Evolutionary conservation across 2,329 filamentous ascomycete species (phyloP), one percentile per base, ranked within the genome.

Genomic region (Aspergillus latus): DNA sequence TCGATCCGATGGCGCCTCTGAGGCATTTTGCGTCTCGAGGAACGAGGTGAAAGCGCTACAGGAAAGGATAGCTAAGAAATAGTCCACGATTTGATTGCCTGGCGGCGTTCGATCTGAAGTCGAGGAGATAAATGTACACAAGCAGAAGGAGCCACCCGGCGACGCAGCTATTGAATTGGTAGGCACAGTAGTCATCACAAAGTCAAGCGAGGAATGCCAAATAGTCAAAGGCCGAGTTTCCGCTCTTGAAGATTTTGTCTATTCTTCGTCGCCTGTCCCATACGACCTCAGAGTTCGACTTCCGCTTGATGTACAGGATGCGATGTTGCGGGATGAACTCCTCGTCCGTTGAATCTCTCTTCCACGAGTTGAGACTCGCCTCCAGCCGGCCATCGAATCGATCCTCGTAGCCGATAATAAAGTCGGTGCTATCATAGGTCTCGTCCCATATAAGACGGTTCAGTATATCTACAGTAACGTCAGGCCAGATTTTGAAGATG

Each of bases 311-410:
- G 58, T 81, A 79, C 53, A 80, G 57, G 15, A 84, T 78, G 2
- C 81, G 74, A 68, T 84, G 80, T 60, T 79, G 76, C 2, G 82
- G 82, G 54, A 84, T 82, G 54, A 83, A 84, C 46, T 84, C 81
- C 57, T 83, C 80, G 29, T 83, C 69, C 8, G 81, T 83, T 32
- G 76, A 75, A 47, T 82, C 80, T 15, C 72, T 76, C 62, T 81
- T 80, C 81, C 81, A 84, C n/a, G 70, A 72, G 45, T 75, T 72
- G 2, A 82, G 66, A 7, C 69, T 63, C 9, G 76, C 75, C 67
- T 83, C 81, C 54, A 77, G 72, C 16, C 77, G 71, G 0, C 79
- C 80, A 9, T 76, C 63, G 53, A 84, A 84, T 8, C 81, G 74
- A 63, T 84, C 81, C 21, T 79, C 69, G 57, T 83, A 84, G 2